Evolutionary conservation across 352 stramenopile species (phyloP).

Genomic region (Globisporangium abappressorium): DNA sequence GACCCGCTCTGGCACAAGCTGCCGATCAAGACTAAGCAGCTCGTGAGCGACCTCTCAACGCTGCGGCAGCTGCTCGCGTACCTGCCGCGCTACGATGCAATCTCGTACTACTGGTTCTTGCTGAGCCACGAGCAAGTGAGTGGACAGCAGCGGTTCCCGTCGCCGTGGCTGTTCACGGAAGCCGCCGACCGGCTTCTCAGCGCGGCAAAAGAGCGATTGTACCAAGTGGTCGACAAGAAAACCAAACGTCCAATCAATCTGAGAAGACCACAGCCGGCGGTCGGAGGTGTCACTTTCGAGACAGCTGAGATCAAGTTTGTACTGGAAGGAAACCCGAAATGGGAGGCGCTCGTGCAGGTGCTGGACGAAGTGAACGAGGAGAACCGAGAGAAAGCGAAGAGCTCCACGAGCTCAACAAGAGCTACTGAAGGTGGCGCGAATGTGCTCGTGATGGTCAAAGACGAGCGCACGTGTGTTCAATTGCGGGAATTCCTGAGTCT

Average conservation of each 20-base stretch:
- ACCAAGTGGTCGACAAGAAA: slow-evolving; percentile 69
- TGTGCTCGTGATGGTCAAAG: slow-evolving; percentile 85
- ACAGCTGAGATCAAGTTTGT: slow-evolving; percentile 54
- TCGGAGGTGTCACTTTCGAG: slow-evolving; percentile 10
- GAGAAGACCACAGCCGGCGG: slow-evolving; percentile 19
- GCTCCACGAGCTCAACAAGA: slow-evolving; percentile 16
- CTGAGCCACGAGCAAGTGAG: slow-evolving; percentile 89
- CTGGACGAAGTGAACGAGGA: slow-evolving; percentile 90
- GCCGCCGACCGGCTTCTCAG: slow-evolving; percentile 91
- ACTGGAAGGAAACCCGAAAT: slow-evolving; percentile 94
- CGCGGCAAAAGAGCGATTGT: slow-evolving; percentile 92
- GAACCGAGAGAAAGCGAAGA: slow-evolving; percentile 3
- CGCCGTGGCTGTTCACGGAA: slow-evolving; percentile 94
- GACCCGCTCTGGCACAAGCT: slow-evolving; percentile 97
- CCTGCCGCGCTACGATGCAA: slow-evolving; percentile 94
- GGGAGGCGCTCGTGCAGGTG: slow-evolving; percentile 89
- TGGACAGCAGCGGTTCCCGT: slow-evolving; percentile 77
- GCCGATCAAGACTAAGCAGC: slow-evolving; percentile 91
- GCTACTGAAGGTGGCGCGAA: slow-evolving; percentile 34
- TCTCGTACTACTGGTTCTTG: slow-evolving; percentile 96
- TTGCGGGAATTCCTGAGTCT: slow-evolving; percentile 80
- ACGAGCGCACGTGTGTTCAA: slow-evolving; percentile 85
- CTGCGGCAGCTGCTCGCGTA: slow-evolving; percentile 88
- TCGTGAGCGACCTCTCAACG: slow-evolving; percentile 79
- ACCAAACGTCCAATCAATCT: slow-evolving; percentile 43